Conservation (phyloP, 495 filamentous ascomycete genomes). For the Xylaria scruposa region DNA sequence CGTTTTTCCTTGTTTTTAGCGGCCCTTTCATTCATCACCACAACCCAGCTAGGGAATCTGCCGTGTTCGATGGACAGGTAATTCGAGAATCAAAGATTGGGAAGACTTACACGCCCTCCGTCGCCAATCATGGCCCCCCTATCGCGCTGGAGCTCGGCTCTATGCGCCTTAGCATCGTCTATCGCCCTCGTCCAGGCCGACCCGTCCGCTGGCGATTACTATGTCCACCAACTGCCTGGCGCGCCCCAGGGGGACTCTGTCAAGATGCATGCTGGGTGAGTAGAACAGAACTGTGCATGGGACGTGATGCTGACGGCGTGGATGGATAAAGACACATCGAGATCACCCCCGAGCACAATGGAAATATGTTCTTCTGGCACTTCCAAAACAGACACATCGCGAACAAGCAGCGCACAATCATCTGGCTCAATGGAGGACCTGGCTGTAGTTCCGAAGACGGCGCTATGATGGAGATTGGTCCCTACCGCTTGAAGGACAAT, state of each 20-base stretch:
- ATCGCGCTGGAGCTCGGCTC: constrained; percentile 46
- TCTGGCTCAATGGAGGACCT: constrained; percentile 97
- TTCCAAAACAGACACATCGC: constrained; percentile 95
- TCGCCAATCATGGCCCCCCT: constrained; percentile 33
- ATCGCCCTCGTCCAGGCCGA: constrained; percentile 43
- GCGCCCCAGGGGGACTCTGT: constrained; percentile 79
- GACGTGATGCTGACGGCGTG: background rate
- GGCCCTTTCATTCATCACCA: background rate
- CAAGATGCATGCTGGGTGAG: constrained; percentile 98
- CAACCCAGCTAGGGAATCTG: background rate
- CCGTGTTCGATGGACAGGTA: constrained; percentile 19
- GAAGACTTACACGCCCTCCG: constrained; percentile 2
- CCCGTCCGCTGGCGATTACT: constrained; percentile 81
- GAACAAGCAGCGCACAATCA: constrained; percentile 86
- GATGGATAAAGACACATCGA: constrained; percentile 76
- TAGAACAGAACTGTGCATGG: constrained; percentile 22
- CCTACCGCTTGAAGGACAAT: constrained; percentile 81
- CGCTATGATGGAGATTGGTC: constrained; percentile 96
- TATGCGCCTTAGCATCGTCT: constrained; percentile 45
- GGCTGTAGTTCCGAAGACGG: constrained; percentile 98
- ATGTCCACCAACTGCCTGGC: constrained; percentile 81
- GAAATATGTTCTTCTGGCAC: constrained; percentile 98
- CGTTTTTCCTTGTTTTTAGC: background rate
- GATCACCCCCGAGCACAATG: constrained; percentile 79
- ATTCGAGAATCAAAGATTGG: background rate